Evolutionary conservation across 2,329 filamentous ascomycete species (phyloP), one percentile per base, ranked within the genome.

Genomic region (Tolypocladium nubicola): DNA sequence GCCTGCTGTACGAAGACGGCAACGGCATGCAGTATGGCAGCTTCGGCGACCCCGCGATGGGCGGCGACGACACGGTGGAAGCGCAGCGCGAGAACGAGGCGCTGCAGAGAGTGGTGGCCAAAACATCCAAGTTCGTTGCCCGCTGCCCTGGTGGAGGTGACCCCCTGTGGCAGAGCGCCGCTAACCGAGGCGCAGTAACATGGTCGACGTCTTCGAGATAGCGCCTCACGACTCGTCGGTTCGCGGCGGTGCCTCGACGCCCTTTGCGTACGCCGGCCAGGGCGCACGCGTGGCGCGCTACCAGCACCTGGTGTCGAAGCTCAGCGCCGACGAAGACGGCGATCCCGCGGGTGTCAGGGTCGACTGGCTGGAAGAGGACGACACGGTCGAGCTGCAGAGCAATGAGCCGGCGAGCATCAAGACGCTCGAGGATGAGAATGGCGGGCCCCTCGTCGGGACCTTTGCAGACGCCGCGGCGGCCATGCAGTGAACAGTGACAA

Each of bases 121-220:
- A 80, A 61, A 86, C 84, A 53, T 85, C 84, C 53, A 82, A 85
- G 84, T 86, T 75, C 61, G 77, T 66, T 10, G 13, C 33, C 52
- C 30, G 47, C 23, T 52, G 11, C 50, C 23, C 23, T 26, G 23
- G 4, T 5, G 26, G 26, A 30, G 26, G 26, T 3, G 5, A 30
- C n/a, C 43, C 26, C 23, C 38, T 50, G 11, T 8, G 43, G 23
- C 9, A 33, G 26, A n/a, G 23, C 8, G 26, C 26, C 26, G 26
- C 45, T 49, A 33, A 49, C 16, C 26, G 26, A n/a, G 8, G 23
- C 14, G 45, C 65, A 87, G 84, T 65, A 85, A 86, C 64, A 81
- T 87, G 72, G 83, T 87, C 59, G 84, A 87, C 66, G 82, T 87
- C 52, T 86, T 86, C 70, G 83, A 86, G 61, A 84, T 85, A 65